Conservation (phyloP, 305 asterid species). For the Fraxinus sp. region DNA sequence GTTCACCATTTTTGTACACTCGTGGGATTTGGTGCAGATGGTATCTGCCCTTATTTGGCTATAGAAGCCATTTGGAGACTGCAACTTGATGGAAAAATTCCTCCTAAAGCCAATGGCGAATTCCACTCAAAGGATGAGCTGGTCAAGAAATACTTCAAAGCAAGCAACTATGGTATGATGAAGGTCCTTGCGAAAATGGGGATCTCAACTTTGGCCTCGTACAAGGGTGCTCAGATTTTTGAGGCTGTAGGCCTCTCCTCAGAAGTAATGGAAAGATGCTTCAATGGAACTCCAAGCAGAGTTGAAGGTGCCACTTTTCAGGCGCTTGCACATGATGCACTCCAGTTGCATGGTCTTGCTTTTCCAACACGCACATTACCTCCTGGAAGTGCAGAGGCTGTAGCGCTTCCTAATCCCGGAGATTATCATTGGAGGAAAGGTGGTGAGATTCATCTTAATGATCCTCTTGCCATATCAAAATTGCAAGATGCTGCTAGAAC, state of each 20-base stretch:
- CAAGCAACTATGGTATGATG: slow-evolving; percentile 95
- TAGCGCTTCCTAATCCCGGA: slow-evolving; percentile 97
- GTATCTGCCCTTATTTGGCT: slow-evolving; percentile 93
- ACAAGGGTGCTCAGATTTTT: slow-evolving; percentile 98
- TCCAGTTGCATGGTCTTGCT: slow-evolving; percentile 84
- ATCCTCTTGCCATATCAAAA: slow-evolving; percentile 94
- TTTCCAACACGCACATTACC: slow-evolving; percentile 82
- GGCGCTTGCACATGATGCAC: slow-evolving; percentile 86
- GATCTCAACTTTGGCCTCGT: slow-evolving; percentile 97
- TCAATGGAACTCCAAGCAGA: slow-evolving; percentile 95
- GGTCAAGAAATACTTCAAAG: slow-evolving; percentile 73
- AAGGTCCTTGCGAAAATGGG: slow-evolving; percentile 99
- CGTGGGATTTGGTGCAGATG: slow-evolving; percentile 98
- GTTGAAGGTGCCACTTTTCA: slow-evolving; percentile 99
- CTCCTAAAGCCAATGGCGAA: slow-evolving; percentile 76
- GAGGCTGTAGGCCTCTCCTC: slow-evolving; percentile 99
- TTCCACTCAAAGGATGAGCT: slow-evolving; percentile 87
- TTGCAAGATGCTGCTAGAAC: slow-evolving; percentile 92
- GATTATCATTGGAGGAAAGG: slow-evolving; percentile 99
- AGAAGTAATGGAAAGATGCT: slow-evolving; percentile 94
- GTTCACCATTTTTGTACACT: slow-evolving; percentile 98
- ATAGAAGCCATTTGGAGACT: slow-evolving; percentile 92
- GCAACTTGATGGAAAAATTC: slow-evolving; percentile 94
- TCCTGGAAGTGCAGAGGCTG: slow-evolving; percentile 91
- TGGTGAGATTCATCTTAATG: slow-evolving; percentile 94